A percentile compares a stretch with the other conserved stretches of the same genome.
These are phyloP conservation scores for Nelumbo lutea DNA, from an alignment of 164 flowering plant genomes.

Conservation along the genomic window DNA sequence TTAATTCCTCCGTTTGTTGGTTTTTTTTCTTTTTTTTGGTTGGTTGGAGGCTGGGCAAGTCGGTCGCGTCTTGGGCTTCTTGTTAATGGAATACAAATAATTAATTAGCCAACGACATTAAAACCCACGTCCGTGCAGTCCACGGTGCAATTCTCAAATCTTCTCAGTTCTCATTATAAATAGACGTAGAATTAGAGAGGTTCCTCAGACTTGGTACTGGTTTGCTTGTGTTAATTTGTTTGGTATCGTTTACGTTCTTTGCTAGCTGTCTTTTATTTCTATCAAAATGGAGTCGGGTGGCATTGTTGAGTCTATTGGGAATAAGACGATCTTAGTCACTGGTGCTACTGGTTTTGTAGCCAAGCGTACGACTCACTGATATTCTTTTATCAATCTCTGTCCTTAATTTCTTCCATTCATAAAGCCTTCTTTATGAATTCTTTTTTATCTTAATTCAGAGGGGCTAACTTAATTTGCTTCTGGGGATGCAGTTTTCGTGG, in stretches of 20 bases:
- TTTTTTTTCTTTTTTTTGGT: too few relatives aligned
- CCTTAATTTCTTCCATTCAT: neutral
- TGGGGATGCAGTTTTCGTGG: constrained; percentile 45
- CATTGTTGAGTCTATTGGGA: constrained; percentile 38
- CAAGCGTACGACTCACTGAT: constrained; percentile 37
- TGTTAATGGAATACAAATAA: too few relatives aligned
- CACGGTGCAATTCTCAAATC: too few relatives aligned
- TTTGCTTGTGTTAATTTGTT: neutral
- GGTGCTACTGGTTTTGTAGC: constrained; percentile 78
- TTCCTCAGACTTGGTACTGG: too few relatives aligned
- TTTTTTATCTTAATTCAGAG: neutral
- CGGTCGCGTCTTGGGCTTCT: too few relatives aligned
- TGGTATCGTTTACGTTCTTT: neutral
- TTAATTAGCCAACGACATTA: neutral
- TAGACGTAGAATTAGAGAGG: too few relatives aligned
- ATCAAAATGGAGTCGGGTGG: constrained; percentile 44
- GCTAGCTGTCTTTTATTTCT: neutral
- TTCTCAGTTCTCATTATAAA: too few relatives aligned
- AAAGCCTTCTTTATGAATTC: neutral
- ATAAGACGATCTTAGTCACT: constrained; percentile 57
- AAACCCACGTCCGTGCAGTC: neutral
- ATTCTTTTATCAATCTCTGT: constrained; percentile 6
- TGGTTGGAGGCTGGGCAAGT: too few relatives aligned
- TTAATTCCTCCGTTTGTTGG: too few relatives aligned
- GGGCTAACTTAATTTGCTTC: neutral